phyloP scores from a whole-genome alignment of 805 yeast genomes.

The Yarrowia phangngaensis region DNA sequence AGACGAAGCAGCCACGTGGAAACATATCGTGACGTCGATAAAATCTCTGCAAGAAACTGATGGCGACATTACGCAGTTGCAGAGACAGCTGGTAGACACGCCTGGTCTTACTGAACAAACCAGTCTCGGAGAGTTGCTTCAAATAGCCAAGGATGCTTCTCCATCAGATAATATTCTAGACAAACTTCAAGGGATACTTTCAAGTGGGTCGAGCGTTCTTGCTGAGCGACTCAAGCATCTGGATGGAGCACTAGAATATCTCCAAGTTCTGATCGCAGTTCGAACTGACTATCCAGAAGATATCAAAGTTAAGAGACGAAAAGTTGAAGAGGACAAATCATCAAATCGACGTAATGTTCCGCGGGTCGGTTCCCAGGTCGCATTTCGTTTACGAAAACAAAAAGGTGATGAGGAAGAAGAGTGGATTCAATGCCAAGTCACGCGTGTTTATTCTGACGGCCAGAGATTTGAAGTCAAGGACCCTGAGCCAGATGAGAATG shows the following conservation, averaged over 20 bases:
- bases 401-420: slow-evolving; percentile 62
- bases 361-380: slow-evolving; percentile 73
- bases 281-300: slow-evolving; percentile 21
- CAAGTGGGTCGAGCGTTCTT: slow-evolving; percentile 16
- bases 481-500: slow-evolving; percentile 94
- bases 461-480: slow-evolving; percentile 83
- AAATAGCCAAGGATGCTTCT: slow-evolving; percentile 15
- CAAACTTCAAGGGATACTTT: slow-evolving; percentile 9
- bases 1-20: slow-evolving; percentile 25
- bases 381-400: slow-evolving; percentile 57
- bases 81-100: slow-evolving; percentile 19
- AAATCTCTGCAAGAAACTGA: slow-evolving; percentile 19
- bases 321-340: slow-evolving; percentile 14
- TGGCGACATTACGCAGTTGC: slow-evolving; percentile 16
- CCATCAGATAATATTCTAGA: slow-evolving; percentile 9
- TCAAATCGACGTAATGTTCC: background rate
- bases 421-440: slow-evolving; percentile 95
- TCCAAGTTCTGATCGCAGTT: slow-evolving; percentile 19
- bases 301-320: slow-evolving; percentile 13
- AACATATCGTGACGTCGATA: slow-evolving; percentile 13
- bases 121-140: slow-evolving; percentile 10
- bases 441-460: slow-evolving; percentile 71
- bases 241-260: slow-evolving; percentile 19
- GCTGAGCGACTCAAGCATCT: slow-evolving; percentile 22
- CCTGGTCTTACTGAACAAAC: slow-evolving; percentile 13